Percentiles rank a stretch among this genome's conserved stretches.
Conservation (phyloP, 108 stramenopile genomes). For the Hondaea fermentalgiana region DNA sequence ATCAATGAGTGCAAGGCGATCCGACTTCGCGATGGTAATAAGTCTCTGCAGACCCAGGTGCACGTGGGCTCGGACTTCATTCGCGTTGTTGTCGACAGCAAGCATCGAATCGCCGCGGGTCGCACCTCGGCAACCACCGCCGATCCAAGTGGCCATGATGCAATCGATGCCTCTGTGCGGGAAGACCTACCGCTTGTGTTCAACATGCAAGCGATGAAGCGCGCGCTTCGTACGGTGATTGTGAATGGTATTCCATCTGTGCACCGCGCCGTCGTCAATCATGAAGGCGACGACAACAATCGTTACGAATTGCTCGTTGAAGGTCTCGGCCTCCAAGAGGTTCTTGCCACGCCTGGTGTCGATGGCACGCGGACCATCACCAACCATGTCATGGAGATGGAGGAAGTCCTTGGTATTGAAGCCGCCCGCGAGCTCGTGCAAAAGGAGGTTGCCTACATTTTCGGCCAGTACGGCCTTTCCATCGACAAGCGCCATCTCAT, state of each 20-base stretch:
- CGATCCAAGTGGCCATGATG: not conserved
- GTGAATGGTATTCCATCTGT: constrained; percentile 89
- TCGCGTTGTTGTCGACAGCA: not conserved
- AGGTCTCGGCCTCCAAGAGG: constrained; percentile 86
- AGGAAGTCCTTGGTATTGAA: constrained; percentile 84
- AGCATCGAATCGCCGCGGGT: constrained; percentile 42
- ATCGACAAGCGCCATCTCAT: constrained; percentile 89
- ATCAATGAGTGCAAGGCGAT: constrained; percentile 57
- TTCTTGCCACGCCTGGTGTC: constrained; percentile 87
- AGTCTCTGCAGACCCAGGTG: constrained; percentile 29
- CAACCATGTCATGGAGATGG: constrained; percentile 93
- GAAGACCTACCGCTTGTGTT: constrained; percentile 50
- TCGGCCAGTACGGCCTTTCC: constrained; percentile 86
- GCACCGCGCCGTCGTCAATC: constrained; percentile 89
- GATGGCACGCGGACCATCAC: constrained; percentile 77
- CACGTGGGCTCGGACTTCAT: constrained; percentile 21
- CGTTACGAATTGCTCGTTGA: constrained; percentile 85
- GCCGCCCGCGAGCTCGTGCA: constrained; percentile 78
- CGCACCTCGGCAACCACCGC: constrained; percentile 38
- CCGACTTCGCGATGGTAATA: constrained; percentile 23
- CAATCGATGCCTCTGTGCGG: not conserved
- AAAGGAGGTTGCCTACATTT: constrained; percentile 87
- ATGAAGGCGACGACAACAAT: constrained; percentile 64
- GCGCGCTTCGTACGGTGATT: constrained; percentile 76
- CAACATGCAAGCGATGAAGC: constrained; percentile 83